These are phyloP conservation scores for Suhomyces atakaporum DNA, from an alignment of 1,139 yeast genomes.

Conservation along the genomic window DNA sequence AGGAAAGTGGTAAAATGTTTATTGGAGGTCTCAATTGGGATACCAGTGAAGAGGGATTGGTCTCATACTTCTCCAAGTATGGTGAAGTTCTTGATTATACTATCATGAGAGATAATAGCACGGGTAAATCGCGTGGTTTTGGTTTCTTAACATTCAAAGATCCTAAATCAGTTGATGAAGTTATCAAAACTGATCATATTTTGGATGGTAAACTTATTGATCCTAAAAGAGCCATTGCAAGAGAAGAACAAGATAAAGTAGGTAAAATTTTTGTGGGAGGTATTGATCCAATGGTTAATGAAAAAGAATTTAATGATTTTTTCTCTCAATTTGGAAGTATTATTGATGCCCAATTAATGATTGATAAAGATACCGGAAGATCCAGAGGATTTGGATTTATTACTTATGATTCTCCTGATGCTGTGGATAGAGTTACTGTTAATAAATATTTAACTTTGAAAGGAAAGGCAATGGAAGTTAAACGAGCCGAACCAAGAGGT, in stretches of 20 bases:
- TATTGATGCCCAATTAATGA: slow-evolving; percentile 96
- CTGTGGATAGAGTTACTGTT: slow-evolving; percentile 88
- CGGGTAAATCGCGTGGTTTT: slow-evolving; percentile 96
- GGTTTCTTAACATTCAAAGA: slow-evolving; percentile 91
- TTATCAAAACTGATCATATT: slow-evolving; percentile 83
- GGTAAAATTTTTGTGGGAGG: slow-evolving; percentile 99
- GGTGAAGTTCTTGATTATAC: slow-evolving; percentile 91
- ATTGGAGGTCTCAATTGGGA: slow-evolving; percentile 99
- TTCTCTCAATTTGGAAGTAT: slow-evolving; percentile 91
- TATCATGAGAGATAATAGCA: slow-evolving; percentile 87
- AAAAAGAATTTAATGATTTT: slow-evolving; percentile 83
- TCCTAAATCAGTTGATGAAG: slow-evolving; percentile 82
- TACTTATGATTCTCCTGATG: slow-evolving; percentile 93
- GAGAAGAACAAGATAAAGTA: slow-evolving; percentile 96
- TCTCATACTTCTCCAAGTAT: slow-evolving; percentile 80
- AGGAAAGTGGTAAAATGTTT: slow-evolving; percentile 84
- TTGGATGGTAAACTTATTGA: slow-evolving; percentile 96
- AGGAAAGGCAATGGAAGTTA: slow-evolving; percentile 92
- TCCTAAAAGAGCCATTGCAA: slow-evolving; percentile 97
- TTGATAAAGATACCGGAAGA: slow-evolving; percentile 96
- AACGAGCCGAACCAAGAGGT: slow-evolving; percentile 94
- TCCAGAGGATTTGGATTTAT: slow-evolving; percentile 98
- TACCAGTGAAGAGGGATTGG: slow-evolving; percentile 84
- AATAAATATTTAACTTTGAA: slow-evolving; percentile 81
- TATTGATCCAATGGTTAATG: slow-evolving; percentile 93